Percentiles rank a stretch among this genome's conserved stretches.
Conservation (phyloP, 257 asterid genomes). For the Paulownia fortunei region DNA sequence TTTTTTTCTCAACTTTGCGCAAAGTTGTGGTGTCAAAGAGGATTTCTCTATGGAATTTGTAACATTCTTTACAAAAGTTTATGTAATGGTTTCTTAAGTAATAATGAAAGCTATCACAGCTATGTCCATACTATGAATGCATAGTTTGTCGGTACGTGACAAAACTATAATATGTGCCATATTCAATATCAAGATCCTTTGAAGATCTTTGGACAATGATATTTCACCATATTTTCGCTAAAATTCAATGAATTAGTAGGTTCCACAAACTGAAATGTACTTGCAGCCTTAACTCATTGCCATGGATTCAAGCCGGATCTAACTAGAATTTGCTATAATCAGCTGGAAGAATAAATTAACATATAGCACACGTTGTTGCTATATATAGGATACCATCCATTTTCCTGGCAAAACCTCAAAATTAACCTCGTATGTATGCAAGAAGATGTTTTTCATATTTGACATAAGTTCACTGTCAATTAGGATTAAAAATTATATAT, state of each 20-base stretch:
- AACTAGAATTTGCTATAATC: conserved; percentile 1
- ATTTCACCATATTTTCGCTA: conserved; percentile 37
- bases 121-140: neutral
- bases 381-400: neutral
- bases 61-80: neutral
- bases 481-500: no score
- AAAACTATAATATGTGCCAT: conserved; percentile 8
- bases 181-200: conserved; percentile 43
- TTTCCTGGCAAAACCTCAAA: neutral
- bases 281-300: conserved; percentile 20
- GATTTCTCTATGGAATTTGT: neutral
- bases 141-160: conserved; percentile 23
- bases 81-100: conserved; percentile 6
- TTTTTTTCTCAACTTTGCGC: neutral
- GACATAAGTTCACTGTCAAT: no score
- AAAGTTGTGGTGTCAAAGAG: neutral
- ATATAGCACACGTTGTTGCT: neutral
- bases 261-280: conserved; percentile 36
- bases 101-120: neutral
- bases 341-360: neutral
- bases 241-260: conserved; percentile 32
- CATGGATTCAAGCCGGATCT: conserved; percentile 12
- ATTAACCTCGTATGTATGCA: no score
- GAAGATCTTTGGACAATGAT: conserved; percentile 48
- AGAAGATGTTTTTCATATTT: no score